Evolutionary conservation across 441 rosid species (phyloP).

Genomic region (Populus hybrid): DNA sequence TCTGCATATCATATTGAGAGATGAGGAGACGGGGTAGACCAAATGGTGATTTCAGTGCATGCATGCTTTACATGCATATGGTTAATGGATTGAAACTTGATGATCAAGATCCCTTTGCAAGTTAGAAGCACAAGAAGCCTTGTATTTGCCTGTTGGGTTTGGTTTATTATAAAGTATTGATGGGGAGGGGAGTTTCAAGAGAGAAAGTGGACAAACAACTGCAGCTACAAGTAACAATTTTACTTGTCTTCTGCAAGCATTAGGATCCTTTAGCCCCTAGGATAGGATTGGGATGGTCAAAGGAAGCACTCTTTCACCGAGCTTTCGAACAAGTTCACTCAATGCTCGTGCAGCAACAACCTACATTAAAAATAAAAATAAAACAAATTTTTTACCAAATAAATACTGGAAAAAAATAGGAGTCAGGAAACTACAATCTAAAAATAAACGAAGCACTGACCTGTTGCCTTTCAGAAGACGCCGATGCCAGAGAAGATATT

Average conservation of each 20-base stretch:
- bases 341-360: constrained; percentile 85
- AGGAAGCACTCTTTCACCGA: constrained; percentile 99
- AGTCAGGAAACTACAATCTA: neutral
- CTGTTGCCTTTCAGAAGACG: constrained; percentile 98
- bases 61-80: too few species aligned
- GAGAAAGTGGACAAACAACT: too few species aligned
- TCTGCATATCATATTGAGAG: too few species aligned
- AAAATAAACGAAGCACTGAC: constrained; percentile 34
- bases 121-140: too few species aligned
- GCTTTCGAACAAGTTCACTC: constrained; percentile 99
- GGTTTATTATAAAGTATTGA: too few species aligned
- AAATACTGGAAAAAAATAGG: neutral
- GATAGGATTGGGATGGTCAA: constrained; percentile 93
- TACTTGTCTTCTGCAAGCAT: constrained; percentile 95
- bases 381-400: neutral
- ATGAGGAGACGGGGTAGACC: too few species aligned
- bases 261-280: constrained; percentile 72
- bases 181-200: too few species aligned
- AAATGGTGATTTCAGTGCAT: too few species aligned
- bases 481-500: constrained; percentile 89
- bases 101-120: neutral
- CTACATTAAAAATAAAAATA: constrained; percentile 33
- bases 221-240: constrained; percentile 13
- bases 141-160: too few species aligned
- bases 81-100: too few species aligned